These are phyloP conservation scores for Collybia nuda DNA, from an alignment of 768 basidiomycete species.

Conservation along the genomic window DNA sequence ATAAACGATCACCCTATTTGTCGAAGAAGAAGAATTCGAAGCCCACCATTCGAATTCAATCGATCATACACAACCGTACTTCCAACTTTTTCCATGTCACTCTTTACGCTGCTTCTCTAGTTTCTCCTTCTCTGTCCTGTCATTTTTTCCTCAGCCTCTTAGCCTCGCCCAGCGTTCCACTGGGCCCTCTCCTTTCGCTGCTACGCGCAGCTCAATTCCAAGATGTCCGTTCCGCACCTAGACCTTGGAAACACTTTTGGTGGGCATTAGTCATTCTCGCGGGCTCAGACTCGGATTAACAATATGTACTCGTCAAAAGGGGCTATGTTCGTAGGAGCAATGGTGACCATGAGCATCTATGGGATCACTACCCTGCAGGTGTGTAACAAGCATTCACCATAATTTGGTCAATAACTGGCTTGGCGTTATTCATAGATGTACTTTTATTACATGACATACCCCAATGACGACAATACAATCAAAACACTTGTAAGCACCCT, in stretches of 20 bases:
- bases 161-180: no score
- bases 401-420: not conserved
- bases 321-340: slow-evolving; percentile 34
- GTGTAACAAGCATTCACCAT: slow-evolving; percentile 10
- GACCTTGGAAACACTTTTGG: slow-evolving; percentile 29
- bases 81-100: no score
- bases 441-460: slow-evolving; percentile 41
- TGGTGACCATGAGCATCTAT: slow-evolving; percentile 37
- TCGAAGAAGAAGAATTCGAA: no score
- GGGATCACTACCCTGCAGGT: slow-evolving; percentile 45
- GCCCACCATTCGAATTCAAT: no score
- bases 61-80: no score
- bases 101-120: no score
- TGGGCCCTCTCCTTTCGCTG: not conserved
- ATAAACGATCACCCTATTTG: no score
- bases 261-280: slow-evolving; percentile 10
- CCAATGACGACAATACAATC: slow-evolving; percentile 30
- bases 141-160: no score
- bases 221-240: slow-evolving; percentile 4
- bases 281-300: not conserved
- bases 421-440: slow-evolving; percentile 27
- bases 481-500: slow-evolving; percentile 32
- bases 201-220: not conserved
- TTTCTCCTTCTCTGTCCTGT: no score
- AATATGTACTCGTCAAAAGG: slow-evolving; percentile 18